Base-by-base conservation (phyloP, 176 grass and related monocot genomes). In the Phoenix dactylifera region DNA sequence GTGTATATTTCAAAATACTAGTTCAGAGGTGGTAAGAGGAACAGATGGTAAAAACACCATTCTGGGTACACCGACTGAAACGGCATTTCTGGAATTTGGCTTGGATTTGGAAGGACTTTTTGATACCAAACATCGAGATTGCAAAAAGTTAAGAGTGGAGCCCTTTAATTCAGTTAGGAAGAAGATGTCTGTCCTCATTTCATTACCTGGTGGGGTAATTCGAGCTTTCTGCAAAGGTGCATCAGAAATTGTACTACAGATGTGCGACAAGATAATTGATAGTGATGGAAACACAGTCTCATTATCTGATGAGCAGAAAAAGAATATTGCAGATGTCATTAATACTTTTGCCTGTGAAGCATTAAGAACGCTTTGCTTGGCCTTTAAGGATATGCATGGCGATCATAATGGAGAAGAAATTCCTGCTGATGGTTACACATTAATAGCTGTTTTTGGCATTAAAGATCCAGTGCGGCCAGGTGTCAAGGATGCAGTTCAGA, bases 151-250 rank as follows among this genome's bases (percentile, higher is more conserved):
- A 52, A 90, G 66, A 72, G 83, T 95, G 22, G 91, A 95, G 68
- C 91, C 91, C 1, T 95, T 95, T 79, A 95, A 95, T 64, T 95
- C 91, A 28, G 86, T 84, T 50, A 95, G 87, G 79, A 95, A 95
- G 71, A 95, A 82, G 3, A 95, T 95, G 91, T 88, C 77, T 1
- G 84, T 78, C 4, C 58, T 84, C 16, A n/a, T 95, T 18, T 77
- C 83, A 61, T 79, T 85, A 18, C 86, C 83, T 24, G 73, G 50
- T 51, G 83, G 91, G 32, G 35, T 65, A 3, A 62, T 66, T 7
- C 83, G 74, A 24, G 75, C 83, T 0, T 79, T 90, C 71, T 82
- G 81, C 22, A 95, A 95, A 81, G 91, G 91, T 23, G 91, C 91
- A 49, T 89, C 91, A 0, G 91, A 95, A 85, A 80, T 95, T 22